phyloP scores from a whole-genome alignment of 2,329 filamentous ascomycete species.

The Botrytis hyacinthi region DNA sequence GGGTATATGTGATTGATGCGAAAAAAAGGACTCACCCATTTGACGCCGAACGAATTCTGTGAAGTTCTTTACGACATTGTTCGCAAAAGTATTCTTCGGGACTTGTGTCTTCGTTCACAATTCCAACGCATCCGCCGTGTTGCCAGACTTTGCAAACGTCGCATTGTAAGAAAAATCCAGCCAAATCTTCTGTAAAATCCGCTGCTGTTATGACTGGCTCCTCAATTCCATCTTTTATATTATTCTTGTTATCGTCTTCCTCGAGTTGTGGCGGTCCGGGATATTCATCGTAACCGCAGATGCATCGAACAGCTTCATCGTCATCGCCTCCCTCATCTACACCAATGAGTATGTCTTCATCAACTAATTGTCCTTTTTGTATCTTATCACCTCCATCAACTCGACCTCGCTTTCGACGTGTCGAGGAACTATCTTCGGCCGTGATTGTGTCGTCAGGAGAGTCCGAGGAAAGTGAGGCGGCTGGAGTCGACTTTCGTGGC shows the following conservation, averaged over 20 bases:
- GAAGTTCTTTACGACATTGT: constrained; percentile 85
- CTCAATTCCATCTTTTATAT: constrained; percentile 56
- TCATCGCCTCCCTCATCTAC: constrained; percentile 71
- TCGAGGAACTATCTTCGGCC: constrained; percentile 64
- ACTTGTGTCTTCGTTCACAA: constrained; percentile 88
- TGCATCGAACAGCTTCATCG: constrained; percentile 91
- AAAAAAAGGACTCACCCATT: constrained; percentile 69
- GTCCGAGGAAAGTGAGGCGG: constrained; percentile 69
- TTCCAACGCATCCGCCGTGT: constrained; percentile 94
- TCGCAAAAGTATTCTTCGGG: constrained; percentile 99
- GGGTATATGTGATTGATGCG: constrained; percentile 15
- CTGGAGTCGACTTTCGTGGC: constrained; percentile 71
- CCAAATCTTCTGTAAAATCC: constrained; percentile 68
- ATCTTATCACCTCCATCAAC: constrained; percentile 36
- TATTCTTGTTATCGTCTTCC: constrained; percentile 53
- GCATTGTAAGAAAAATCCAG: constrained; percentile 96
- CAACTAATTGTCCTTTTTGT: constrained; percentile 51
- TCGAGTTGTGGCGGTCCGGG: constrained; percentile 69
- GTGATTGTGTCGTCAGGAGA: constrained; percentile 58
- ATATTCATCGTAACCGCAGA: constrained; percentile 93
- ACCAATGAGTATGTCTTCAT: constrained; percentile 50
- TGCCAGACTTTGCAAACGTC: constrained; percentile 98
- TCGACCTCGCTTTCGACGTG: constrained; percentile 74
- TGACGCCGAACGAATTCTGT: constrained; percentile 74
- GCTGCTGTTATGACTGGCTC: constrained; percentile 56